phyloP scores from a whole-genome alignment of 495 filamentous ascomycete genomes.

The Xeromyces bisporus region DNA sequence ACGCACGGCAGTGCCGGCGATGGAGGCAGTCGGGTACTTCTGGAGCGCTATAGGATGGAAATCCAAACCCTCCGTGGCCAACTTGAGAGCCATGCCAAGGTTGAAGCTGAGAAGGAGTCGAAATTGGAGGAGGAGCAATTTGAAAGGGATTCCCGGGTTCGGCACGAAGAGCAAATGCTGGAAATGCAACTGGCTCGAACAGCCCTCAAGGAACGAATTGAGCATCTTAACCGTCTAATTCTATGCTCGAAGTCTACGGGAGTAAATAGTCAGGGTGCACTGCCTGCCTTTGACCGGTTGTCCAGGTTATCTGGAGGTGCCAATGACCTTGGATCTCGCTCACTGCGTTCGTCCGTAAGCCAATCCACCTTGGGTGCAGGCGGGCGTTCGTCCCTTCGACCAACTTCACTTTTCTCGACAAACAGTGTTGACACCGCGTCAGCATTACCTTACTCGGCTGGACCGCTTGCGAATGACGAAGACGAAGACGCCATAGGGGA shows the following conservation, averaged over 20 bases:
- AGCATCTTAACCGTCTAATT: conserved; percentile 91
- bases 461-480: conserved; percentile 30
- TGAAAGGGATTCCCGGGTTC: conserved; percentile 64
- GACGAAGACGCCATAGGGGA: conserved; percentile 64
- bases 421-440: conserved; percentile 26
- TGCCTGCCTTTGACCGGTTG: conserved; percentile 55
- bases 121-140: conserved; percentile 52
- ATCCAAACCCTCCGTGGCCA: conserved; percentile 69
- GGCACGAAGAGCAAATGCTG: conserved; percentile 92
- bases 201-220: conserved; percentile 89
- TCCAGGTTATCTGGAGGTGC: conserved; percentile 39
- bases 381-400: conserved; percentile 38
- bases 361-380: conserved; percentile 44
- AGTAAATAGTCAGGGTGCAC: conserved; percentile 60
- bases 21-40: conserved; percentile 66
- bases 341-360: conserved; percentile 54
- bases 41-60: conserved; percentile 90
- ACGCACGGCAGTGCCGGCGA: conserved; percentile 56
- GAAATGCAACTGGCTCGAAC: conserved; percentile 96
- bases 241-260: conserved; percentile 88
- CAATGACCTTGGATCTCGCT: conserved; percentile 31
- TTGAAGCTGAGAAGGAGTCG: conserved; percentile 49
- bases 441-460: conserved; percentile 17
- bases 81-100: conserved; percentile 60
- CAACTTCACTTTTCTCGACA: conserved; percentile 47